phyloP scores from a whole-genome alignment of 2,329 filamentous ascomycete genomes.

The Pseudocercospora fuligena region DNA sequence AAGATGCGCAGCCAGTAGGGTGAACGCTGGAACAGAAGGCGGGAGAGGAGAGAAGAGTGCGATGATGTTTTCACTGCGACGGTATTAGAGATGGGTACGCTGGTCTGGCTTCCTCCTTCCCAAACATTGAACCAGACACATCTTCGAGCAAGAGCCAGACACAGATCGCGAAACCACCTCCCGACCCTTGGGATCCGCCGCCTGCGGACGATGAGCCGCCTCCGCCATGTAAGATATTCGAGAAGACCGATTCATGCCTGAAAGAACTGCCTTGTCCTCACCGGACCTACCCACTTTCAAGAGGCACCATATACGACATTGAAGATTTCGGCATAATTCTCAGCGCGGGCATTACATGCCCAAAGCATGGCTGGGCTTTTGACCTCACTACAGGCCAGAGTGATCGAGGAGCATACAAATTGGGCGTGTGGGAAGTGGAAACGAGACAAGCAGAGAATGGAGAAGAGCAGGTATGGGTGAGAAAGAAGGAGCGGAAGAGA shows the following conservation, averaged over 20 bases:
- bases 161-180: conserved; percentile 30
- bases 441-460: conserved; percentile 39
- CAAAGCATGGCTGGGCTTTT: conserved; percentile 74
- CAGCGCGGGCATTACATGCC: conserved; percentile 67
- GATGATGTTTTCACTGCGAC: too few species aligned
- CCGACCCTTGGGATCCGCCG: conserved; percentile 47
- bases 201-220: conserved; percentile 40
- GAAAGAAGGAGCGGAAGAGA: conserved; percentile 39
- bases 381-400: conserved; percentile 67
- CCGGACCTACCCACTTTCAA: conserved; percentile 67
- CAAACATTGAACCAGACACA: conserved; percentile 56
- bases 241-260: conserved; percentile 13
- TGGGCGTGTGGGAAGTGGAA: conserved; percentile 69
- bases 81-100: conserved; percentile 39
- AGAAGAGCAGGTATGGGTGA: conserved; percentile 39
- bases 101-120: conserved; percentile 61
- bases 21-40: background rate
- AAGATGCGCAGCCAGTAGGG: background rate
- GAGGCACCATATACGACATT: conserved; percentile 69
- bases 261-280: conserved; percentile 65
- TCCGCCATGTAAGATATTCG: conserved; percentile 62
- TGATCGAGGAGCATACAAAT: conserved; percentile 66
- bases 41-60: background rate
- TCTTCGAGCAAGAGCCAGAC: conserved; percentile 42
- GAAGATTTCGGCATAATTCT: conserved; percentile 71